Evolutionary conservation across 179 eudicot genomes (phyloP), one percentile per base, ranked within the genome.

Genomic region (Gypsophila paniculata): DNA sequence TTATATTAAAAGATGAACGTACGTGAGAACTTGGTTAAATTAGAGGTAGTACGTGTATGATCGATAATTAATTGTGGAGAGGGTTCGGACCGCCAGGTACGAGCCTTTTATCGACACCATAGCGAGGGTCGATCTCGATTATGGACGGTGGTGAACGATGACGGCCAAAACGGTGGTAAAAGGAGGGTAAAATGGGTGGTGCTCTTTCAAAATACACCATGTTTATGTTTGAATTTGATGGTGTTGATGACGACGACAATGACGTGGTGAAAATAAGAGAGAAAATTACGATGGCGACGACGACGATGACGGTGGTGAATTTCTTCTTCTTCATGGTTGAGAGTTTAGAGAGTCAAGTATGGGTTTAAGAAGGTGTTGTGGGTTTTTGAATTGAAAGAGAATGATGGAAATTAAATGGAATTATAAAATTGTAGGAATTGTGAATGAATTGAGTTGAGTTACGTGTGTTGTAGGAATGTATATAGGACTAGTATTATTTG

Each of bases 71-170:
- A 66, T 91, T 91, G 57, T 91, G 97, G 6, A 91, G 93, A 34
- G 96, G 97, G 83, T 91, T 90, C 13, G 97, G 97, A 0, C 97
- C 97, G 55, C 91, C 82, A 2, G 97, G 97, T 48, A 91, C 95
- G 26, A 91, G 76, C 57, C 97, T 85, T 62, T 91, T 90, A 69
- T 81, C 84, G 32, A 90, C 96, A 1, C 96, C 97, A 69, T 76
- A 91, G 61, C 86, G 82, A 8, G 88, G 90, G 74, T 91, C 96
- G 14, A 91, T 86, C 19, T 84, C 89, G n/a, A 66, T 6, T 73
- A 79, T 6, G 12, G 46, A 18, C 13, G 73, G 62, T 19, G 81
- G 55, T 29, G 34, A 4, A 52, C 52, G 76, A 73, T 68, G 59
- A 71, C 78, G 80, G 57, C 34, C 34, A 4, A 74, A 57, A 58